Base-by-base conservation (phyloP, 2,329 filamentous ascomycete species). In the Aschersonia sp. region DNA sequence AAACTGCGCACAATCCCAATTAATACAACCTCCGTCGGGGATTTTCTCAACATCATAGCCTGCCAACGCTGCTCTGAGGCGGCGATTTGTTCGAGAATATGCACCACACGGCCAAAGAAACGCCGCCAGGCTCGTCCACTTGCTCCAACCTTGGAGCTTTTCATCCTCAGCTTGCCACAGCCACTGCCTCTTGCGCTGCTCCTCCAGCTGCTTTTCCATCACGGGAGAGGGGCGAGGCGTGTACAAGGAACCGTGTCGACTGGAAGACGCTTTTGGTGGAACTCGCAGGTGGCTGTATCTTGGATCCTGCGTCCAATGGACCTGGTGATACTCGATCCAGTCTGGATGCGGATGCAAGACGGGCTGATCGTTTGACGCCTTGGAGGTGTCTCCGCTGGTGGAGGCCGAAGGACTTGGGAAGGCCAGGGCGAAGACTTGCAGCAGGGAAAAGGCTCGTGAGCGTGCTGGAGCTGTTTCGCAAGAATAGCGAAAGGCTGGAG, bases 31-130 rank as follows among this genome's bases (percentile, higher is more conserved):
- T 30, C 51, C 43, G 1, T 58, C 48, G 7, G 52, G 46, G 9
- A 51, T 43, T 30, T 50, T 47, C 4, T 47, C 41, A 6, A 51
- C 51, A 49, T 60, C 50, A 5, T 52, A 47, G 12, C 56, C 56
- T 5, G 48, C 47, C 5, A 56, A 47, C n/a, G 55, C 56, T 4
- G 52, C 47, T 30, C 48, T 51, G 9, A 62, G 43, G 20, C 58
- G 59, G 42, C 51, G 47, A n/a, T 50, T 52, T 3, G 55, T 51
- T n/a, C 61, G 57, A 29, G 56, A 51, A 47, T 62, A 64, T n/a
- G 49, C 46, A 20, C 48, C 51, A 31, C 61, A 64, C 1, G 59
- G 57, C 45, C 54, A 59, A 30, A 51, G 52, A 2, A 31, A 32
- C 7, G 51, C 50, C 12, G 56, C 50, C 2, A 47, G 12, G 43